Conservation (phyloP, 2,329 filamentous ascomycete genomes). For the Graphiopsis chlorocephala region DNA sequence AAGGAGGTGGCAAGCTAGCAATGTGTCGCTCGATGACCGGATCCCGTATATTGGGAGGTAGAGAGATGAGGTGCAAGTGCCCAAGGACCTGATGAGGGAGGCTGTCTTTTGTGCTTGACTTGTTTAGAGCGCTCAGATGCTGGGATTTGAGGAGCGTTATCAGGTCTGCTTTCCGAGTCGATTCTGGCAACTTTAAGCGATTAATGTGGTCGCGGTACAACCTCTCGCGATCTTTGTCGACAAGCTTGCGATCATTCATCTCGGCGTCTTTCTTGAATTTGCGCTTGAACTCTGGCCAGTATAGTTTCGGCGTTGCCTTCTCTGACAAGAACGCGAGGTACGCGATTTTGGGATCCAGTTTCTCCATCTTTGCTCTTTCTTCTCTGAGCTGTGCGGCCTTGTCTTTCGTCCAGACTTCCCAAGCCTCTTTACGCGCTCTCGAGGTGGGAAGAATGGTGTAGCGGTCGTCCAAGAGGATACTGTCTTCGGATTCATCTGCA, state of each 20-base stretch:
- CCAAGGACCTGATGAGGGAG: slow-evolving; percentile 62
- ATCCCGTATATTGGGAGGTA: slow-evolving; percentile 61
- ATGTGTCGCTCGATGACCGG: slow-evolving; percentile 66
- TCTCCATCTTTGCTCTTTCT: slow-evolving; percentile 70
- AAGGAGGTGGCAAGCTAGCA: slow-evolving; percentile 52
- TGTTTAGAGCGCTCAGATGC: slow-evolving; percentile 59
- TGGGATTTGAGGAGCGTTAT: slow-evolving; percentile 62
- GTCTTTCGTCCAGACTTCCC: slow-evolving; percentile 77
- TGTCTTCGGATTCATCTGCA: slow-evolving; percentile 61
- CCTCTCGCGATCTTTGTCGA: slow-evolving; percentile 72
- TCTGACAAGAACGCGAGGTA: slow-evolving; percentile 80
- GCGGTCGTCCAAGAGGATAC: slow-evolving; percentile 77
- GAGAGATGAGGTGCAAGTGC: slow-evolving; percentile 68
- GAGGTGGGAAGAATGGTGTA: slow-evolving; percentile 83
- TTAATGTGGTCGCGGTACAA: slow-evolving; percentile 72
- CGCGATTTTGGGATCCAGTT: slow-evolving; percentile 76
- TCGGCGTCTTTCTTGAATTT: slow-evolving; percentile 80
- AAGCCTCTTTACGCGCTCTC: slow-evolving; percentile 76
- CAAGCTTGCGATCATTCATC: slow-evolving; percentile 67
- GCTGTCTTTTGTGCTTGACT: slow-evolving; percentile 52
- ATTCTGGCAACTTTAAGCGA: slow-evolving; percentile 62
- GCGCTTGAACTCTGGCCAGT: slow-evolving; percentile 94
- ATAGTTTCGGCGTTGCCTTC: slow-evolving; percentile 84
- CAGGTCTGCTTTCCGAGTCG: slow-evolving; percentile 68
- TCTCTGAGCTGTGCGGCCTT: slow-evolving; percentile 71